phyloP scores from a whole-genome alignment of 75 land plant species.

The Chamaecyparis obtusa region DNA sequence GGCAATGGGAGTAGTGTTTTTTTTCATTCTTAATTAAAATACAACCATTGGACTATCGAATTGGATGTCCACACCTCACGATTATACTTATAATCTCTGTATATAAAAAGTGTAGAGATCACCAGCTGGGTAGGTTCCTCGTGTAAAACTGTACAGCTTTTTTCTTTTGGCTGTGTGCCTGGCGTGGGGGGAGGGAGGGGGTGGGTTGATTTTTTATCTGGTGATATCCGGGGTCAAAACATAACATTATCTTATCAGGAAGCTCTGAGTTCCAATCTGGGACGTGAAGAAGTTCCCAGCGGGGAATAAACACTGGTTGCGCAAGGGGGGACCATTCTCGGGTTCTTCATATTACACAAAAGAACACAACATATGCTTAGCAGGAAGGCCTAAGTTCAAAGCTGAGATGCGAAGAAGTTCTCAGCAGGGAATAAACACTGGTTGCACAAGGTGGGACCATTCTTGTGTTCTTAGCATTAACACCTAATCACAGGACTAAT shows the following conservation, averaged over 20 bases:
- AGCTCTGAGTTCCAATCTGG: background rate
- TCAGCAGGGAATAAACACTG: background rate
- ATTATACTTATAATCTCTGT: background rate
- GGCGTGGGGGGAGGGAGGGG: too few species aligned
- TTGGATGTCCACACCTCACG: background rate
- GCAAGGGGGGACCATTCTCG: too few species aligned
- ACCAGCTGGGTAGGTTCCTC: background rate
- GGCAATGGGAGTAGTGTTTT: background rate
- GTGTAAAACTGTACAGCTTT: background rate
- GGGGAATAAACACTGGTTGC: background rate
- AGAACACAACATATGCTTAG: too few species aligned
- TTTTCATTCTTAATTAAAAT: too few species aligned
- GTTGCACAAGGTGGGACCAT: background rate
- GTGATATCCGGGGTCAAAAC: too few species aligned
- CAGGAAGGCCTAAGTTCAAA: background rate
- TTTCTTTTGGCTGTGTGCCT: too few species aligned
- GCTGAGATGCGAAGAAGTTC: background rate
- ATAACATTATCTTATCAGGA: too few species aligned
- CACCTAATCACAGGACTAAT: background rate
- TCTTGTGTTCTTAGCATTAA: too few species aligned
- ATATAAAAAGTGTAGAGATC: background rate
- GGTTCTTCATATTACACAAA: too few species aligned
- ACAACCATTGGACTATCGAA: background rate
- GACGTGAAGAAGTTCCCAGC: background rate
- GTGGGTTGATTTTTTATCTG: too few species aligned